Conservation (phyloP, 208 protist species). For the Blastocrithidia nonstop region DNA sequence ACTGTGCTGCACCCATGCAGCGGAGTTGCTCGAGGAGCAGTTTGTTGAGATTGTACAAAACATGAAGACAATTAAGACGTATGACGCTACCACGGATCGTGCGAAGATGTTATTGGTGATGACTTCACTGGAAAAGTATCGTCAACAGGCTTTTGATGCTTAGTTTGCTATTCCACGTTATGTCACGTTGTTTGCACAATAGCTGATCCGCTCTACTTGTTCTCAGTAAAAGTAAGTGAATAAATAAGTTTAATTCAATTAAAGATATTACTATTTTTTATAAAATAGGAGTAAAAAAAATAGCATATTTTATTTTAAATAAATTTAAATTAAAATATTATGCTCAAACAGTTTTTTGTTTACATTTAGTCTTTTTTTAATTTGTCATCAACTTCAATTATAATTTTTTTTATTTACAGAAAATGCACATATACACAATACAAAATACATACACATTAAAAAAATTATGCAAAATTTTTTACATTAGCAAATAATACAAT, state of each 20-base stretch:
- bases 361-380: too few relatives aligned
- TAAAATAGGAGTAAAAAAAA: slow-evolving; percentile 4
- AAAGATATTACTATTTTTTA: slow-evolving; percentile 3
- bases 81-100: slow-evolving; percentile 33
- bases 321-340: neutral
- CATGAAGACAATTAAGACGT: slow-evolving; percentile 12
- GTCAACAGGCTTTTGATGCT: slow-evolving; percentile 26
- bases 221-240: slow-evolving; percentile 8
- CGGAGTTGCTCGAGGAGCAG: too few relatives aligned
- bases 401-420: too few relatives aligned
- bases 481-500: too few relatives aligned
- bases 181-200: slow-evolving; percentile 55
- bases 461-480: too few relatives aligned
- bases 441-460: too few relatives aligned
- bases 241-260: slow-evolving; percentile 1
- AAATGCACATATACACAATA: too few relatives aligned
- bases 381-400: too few relatives aligned
- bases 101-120: slow-evolving; percentile 39
- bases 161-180: slow-evolving; percentile 53
- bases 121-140: slow-evolving; percentile 29
- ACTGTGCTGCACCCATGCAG: too few relatives aligned
- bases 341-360: neutral
- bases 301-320: slow-evolving; percentile 1
- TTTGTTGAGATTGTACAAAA: too few relatives aligned
- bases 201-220: slow-evolving; percentile 51